Evolutionary conservation across 371 early-diverging fungal genomes (phyloP).

Genomic region (Mortierella sp.): DNA sequence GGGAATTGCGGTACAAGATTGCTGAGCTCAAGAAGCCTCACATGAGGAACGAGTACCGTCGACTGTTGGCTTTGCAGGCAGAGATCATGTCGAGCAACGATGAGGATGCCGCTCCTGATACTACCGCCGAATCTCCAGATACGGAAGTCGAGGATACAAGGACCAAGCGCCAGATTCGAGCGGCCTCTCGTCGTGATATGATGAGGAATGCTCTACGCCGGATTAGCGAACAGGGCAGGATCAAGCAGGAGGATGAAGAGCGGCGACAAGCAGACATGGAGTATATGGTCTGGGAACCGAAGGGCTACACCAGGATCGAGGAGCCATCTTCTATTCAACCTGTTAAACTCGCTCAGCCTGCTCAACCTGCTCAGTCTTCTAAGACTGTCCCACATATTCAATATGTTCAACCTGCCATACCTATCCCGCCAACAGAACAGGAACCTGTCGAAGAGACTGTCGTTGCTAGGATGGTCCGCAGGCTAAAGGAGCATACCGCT

Average conservation of each 20-base stretch:
- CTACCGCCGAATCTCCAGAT: constrained; percentile 13
- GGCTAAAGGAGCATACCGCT: constrained; percentile 4
- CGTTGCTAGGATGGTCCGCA: constrained; percentile 12
- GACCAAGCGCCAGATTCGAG: constrained; percentile 4
- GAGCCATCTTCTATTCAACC: neutral
- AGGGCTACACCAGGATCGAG: constrained; percentile 37
- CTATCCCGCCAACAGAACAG: neutral
- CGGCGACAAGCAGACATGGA: constrained; percentile 32
- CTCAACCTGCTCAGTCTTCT: too few relatives aligned
- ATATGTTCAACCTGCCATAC: too few relatives aligned
- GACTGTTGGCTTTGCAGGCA: constrained; percentile 46
- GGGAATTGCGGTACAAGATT: constrained; percentile 52
- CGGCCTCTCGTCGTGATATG: constrained; percentile 20
- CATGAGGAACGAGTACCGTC: constrained; percentile 49
- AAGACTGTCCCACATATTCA: too few relatives aligned
- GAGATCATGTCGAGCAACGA: constrained; percentile 35
- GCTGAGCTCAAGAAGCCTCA: constrained; percentile 46
- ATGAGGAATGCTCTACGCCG: constrained; percentile 33
- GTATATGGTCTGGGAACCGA: constrained; percentile 49
- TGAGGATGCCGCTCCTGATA: constrained; percentile 24
- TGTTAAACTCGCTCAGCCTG: too few relatives aligned
- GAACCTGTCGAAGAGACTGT: neutral
- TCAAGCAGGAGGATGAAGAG: constrained; percentile 39
- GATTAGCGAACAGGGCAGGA: constrained; percentile 43
- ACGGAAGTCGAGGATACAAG: neutral